Conservation (phyloP, 306 rosid genomes). For the Oemleria cerasiformis region DNA sequence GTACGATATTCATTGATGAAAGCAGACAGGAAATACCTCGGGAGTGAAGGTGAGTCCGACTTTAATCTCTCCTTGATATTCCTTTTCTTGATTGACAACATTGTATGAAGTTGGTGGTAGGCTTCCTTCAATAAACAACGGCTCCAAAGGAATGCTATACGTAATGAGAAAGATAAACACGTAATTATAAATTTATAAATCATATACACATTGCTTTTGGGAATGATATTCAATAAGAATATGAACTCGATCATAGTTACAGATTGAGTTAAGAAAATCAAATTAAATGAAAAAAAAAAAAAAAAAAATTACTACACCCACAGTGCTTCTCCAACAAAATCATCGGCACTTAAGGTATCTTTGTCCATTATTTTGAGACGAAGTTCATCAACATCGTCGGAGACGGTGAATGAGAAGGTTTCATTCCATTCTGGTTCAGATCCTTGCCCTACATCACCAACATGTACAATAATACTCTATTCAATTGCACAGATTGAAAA, state of each 20-base stretch:
- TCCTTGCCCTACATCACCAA: constrained; percentile 52
- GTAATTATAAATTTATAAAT: too few species aligned
- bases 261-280: too few species aligned
- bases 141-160: constrained; percentile 52
- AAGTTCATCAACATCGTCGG: constrained; percentile 58
- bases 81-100: constrained; percentile 56
- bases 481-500: background rate
- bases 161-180: background rate
- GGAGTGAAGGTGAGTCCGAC: constrained; percentile 50
- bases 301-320: constrained; percentile 30
- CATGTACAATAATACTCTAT: background rate
- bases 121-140: constrained; percentile 47
- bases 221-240: too few species aligned
- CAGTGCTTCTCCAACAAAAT: constrained; percentile 68
- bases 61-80: constrained; percentile 50
- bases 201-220: too few species aligned
- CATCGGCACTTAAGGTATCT: constrained; percentile 44
- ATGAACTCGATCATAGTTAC: too few species aligned
- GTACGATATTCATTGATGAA: too few species aligned
- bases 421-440: constrained; percentile 76
- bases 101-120: constrained; percentile 51
- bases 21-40: too few species aligned
- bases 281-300: background rate
- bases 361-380: constrained; percentile 69
- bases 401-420: constrained; percentile 51